Conservation (phyloP, 768 basidiomycete species). For the Mycena galopus region DNA sequence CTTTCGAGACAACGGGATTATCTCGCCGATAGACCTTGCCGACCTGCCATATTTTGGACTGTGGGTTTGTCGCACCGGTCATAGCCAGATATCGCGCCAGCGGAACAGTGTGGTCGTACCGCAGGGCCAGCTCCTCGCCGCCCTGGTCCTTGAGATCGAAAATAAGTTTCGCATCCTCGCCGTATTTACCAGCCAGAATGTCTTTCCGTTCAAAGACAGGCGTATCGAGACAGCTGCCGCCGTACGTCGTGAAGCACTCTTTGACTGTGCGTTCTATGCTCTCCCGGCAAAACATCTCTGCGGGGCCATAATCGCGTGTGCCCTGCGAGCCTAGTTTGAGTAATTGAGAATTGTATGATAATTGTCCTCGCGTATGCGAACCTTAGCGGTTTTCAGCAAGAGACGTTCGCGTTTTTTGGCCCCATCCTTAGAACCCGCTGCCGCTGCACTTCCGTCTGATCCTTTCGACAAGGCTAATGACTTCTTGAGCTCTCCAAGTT, state of each 20-base stretch:
- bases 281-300: slow-evolving; percentile 92
- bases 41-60: slow-evolving; percentile 94
- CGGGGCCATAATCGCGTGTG: slow-evolving; percentile 93
- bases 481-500: slow-evolving; percentile 77
- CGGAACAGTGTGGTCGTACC: slow-evolving; percentile 98
- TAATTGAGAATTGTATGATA: slow-evolving; percentile 20
- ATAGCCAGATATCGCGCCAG: slow-evolving; percentile 96
- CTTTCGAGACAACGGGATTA: slow-evolving; percentile 97
- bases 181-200: slow-evolving; percentile 95
- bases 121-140: slow-evolving; percentile 92
- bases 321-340: slow-evolving; percentile 66
- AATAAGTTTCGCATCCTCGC: slow-evolving; percentile 97
- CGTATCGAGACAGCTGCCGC: slow-evolving; percentile 94
- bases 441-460: slow-evolving; percentile 53
- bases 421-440: slow-evolving; percentile 54
- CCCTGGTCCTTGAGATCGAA: slow-evolving; percentile 98
- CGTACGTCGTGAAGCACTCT: slow-evolving; percentile 88
- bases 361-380: slow-evolving; percentile 47
- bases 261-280: slow-evolving; percentile 92
- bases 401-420: slow-evolving; percentile 78
- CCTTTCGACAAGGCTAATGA: slow-evolving; percentile 58
- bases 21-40: slow-evolving; percentile 99
- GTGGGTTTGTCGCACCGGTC: slow-evolving; percentile 82
- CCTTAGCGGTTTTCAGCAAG: slow-evolving; percentile 95
- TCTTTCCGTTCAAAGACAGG: slow-evolving; percentile 99